Base-by-base conservation (phyloP, 148 eudicot species). In the Nepenthes mirabilis region DNA sequence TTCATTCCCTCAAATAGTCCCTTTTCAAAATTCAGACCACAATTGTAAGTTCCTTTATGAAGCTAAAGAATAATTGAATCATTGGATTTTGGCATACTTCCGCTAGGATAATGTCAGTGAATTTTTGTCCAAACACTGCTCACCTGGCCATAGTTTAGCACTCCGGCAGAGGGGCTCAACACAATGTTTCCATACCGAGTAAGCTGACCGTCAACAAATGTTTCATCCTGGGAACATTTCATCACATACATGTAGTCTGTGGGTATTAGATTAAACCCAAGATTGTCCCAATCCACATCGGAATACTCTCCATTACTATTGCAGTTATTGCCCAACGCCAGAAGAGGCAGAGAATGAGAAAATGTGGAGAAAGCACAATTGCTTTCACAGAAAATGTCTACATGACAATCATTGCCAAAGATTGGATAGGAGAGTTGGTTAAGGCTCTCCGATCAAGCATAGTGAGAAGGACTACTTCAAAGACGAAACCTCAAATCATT, bases 91-190 rank as follows among this genome's bases (percentile, higher is more conserved):
- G 7, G 1, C 58, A 9, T 6, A 55, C 32, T 1, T 32, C 9
- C 1, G 3, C 1, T 7, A 9, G 8, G 33, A 1, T 10, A 34
- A 33, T 13, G 1, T 54, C 12, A 49, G 6, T 49, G 10, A 5
- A 49, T 49, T 49, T 11, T 49, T 32, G 36, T n/a, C 32, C 35
- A 55, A 34, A 34, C 36, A 55, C 36, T 13, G 56, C 51, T 62
- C 32, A 78, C 79, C 76, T 79, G 82, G 36, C 77, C 82, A 69
- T 79, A 75, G 47, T 79, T 79, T 43, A 79, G 62, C 47, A 75
- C 77, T 1, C 74, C 79, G 9, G 82, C 68, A 14, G 67, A 55
- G 51, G 82, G 82, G 56, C 59, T 75, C 23, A 79, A 40, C 58
- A 74, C 74, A 23, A 79, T 59, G 40, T 65, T 68, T 47, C 82